phyloP scores from a whole-genome alignment of 805 yeast genomes.

The Diddensiella caesifluorescens region DNA sequence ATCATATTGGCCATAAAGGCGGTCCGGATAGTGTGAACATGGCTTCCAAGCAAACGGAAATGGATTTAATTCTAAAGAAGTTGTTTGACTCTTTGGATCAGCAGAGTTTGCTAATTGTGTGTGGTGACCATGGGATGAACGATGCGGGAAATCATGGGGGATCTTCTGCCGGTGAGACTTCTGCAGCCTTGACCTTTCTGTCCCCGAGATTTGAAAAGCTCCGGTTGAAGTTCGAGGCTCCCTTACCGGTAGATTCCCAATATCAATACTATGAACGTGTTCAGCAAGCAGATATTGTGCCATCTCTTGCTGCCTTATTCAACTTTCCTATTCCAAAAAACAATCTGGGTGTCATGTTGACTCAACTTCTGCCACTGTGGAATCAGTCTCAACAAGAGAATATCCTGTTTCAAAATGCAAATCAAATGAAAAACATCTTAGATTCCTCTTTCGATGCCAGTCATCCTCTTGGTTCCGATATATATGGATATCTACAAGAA shows the following conservation, averaged over 20 bases:
- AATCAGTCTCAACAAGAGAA: slow-evolving; percentile 44
- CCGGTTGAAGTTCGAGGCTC: slow-evolving; percentile 3
- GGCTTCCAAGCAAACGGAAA: slow-evolving; percentile 77
- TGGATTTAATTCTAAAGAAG: slow-evolving; percentile 62
- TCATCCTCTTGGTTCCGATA: slow-evolving; percentile 3
- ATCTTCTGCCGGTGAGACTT: slow-evolving; percentile 85
- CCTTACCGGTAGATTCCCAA: slow-evolving; percentile 32
- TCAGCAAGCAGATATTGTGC: slow-evolving; percentile 69
- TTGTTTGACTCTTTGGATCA: slow-evolving; percentile 43
- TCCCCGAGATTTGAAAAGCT: slow-evolving; percentile 50
- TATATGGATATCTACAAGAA: slow-evolving; percentile 34
- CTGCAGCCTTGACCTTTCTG: slow-evolving; percentile 69
- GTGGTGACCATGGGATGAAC: slow-evolving; percentile 97
- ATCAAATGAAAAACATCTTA: slow-evolving; percentile 27
- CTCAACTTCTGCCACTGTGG: slow-evolving; percentile 53
- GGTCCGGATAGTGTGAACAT: slow-evolving; percentile 80
- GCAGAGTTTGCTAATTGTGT: slow-evolving; percentile 60
- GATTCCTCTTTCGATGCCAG: slow-evolving; percentile 19
- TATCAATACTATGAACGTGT: slow-evolving; percentile 50
- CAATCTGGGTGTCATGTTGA: slow-evolving; percentile 66
- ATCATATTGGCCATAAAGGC: slow-evolving; percentile 96
- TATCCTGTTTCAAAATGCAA: slow-evolving; percentile 39
- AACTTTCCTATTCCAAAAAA: slow-evolving; percentile 67
- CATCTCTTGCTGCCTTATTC: slow-evolving; percentile 56
- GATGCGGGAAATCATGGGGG: slow-evolving; percentile 97